Evolutionary conservation across 2,329 filamentous ascomycete genomes (phyloP).

Genomic region (Fusarium solani-melongenae): DNA sequence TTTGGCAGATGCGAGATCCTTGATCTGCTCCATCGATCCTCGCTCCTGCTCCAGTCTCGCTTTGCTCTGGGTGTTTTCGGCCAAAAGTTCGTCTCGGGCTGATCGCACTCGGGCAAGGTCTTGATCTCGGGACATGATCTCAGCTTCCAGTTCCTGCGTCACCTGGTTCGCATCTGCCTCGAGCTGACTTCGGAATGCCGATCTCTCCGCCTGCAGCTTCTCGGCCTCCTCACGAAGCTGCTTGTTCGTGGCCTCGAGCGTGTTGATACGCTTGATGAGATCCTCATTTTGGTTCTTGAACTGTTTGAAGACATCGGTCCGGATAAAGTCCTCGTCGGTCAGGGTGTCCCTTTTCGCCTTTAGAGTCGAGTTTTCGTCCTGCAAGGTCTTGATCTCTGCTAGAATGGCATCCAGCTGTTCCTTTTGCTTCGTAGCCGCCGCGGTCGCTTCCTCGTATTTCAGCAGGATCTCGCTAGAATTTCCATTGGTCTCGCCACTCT

Average conservation of each 20-base stretch:
- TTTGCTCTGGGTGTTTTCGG: constrained; percentile 84
- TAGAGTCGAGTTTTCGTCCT: constrained; percentile 82
- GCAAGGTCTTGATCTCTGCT: constrained; percentile 77
- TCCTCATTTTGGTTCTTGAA: constrained; percentile 93
- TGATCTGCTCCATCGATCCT: constrained; percentile 76
- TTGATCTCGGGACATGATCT: constrained; percentile 82
- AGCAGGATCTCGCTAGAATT: constrained; percentile 76
- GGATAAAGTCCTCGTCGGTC: constrained; percentile 92
- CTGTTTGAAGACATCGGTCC: constrained; percentile 93
- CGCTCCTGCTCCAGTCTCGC: constrained; percentile 81
- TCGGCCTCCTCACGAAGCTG: constrained; percentile 86
- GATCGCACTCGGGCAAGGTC: constrained; percentile 89
- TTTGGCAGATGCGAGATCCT: constrained; percentile 82
- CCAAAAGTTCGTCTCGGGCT: constrained; percentile 84
- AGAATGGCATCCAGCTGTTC: constrained; percentile 86
- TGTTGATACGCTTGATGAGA: constrained; percentile 90
- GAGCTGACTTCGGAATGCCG: constrained; percentile 81
- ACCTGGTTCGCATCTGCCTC: constrained; percentile 82
- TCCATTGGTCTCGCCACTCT: constrained; percentile 63
- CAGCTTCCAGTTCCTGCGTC: constrained; percentile 82
- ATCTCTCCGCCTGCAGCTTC: constrained; percentile 86
- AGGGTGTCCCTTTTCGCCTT: constrained; percentile 75
- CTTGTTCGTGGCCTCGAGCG: constrained; percentile 88
- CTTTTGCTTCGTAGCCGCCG: constrained; percentile 83
- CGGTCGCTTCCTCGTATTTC: constrained; percentile 81